Conservation (phyloP, 208 protist genomes). For the Lotmaria passim region DNA sequence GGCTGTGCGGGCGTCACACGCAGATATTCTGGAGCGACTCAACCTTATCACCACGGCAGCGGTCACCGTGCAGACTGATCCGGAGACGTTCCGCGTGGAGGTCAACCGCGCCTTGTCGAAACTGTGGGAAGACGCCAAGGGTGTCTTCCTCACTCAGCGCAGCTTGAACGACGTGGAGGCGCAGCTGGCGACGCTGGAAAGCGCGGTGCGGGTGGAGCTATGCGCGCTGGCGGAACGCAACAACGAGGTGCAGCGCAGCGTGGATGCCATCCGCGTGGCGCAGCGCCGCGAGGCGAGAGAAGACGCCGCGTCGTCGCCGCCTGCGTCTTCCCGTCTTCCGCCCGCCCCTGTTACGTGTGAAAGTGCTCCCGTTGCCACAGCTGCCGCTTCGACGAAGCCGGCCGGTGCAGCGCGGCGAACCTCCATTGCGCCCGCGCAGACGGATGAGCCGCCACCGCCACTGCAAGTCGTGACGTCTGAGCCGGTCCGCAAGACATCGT, state of each 20-base stretch:
- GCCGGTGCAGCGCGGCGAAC: not conserved
- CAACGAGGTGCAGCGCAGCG: conserved; percentile 39
- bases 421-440: not conserved
- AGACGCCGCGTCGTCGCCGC: not conserved
- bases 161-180: conserved; percentile 56
- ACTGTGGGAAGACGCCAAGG: conserved; percentile 69
- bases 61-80: conserved; percentile 37
- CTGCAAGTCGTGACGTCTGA: conserved; percentile 6
- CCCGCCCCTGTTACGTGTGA: too few species aligned
- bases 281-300: conserved; percentile 7
- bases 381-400: not conserved
- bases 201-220: conserved; percentile 75
- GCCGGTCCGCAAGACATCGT: not conserved
- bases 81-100: conserved; percentile 57
- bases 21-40: conserved; percentile 82
- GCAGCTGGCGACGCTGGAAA: conserved; percentile 68
- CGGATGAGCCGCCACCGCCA: conserved; percentile 13
- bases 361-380: too few species aligned
- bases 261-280: conserved; percentile 37
- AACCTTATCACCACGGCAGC: conserved; percentile 50
- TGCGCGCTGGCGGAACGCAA: conserved; percentile 60
- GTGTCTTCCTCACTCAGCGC: conserved; percentile 58
- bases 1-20: conserved; percentile 66
- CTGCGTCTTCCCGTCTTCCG: not conserved
- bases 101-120: conserved; percentile 69